These are phyloP conservation scores for Penicillium italicum DNA, from an alignment of 2,329 filamentous ascomycete species.

Conservation along the genomic window DNA sequence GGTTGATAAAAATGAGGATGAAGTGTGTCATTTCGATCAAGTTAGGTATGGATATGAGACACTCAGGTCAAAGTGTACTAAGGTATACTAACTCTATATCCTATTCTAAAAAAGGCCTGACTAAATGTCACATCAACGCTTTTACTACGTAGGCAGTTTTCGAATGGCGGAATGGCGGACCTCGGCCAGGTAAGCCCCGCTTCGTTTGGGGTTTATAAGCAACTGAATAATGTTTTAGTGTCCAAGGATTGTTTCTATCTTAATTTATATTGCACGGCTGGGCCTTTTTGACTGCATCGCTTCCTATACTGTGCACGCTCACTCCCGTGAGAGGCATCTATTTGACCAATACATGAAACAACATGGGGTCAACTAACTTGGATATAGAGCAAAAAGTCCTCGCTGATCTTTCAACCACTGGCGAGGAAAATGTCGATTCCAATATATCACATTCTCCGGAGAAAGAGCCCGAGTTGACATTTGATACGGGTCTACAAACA, in stretches of 20 bases:
- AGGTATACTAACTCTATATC: not conserved
- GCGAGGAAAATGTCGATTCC: conserved; percentile 13
- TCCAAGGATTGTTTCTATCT: too few relatives aligned
- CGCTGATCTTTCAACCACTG: conserved; percentile 4
- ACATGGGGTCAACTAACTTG: conserved; percentile 25
- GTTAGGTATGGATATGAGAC: too few relatives aligned
- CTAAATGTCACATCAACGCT: not conserved
- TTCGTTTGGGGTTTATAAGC: conserved; percentile 20
- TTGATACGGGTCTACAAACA: conserved; percentile 37
- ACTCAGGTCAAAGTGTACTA: not conserved
- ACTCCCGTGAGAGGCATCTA: not conserved
- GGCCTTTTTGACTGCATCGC: not conserved
- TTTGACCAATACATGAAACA: conserved; percentile 3
- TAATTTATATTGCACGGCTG: not conserved
- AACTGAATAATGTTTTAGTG: not conserved
- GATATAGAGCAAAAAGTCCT: conserved; percentile 26
- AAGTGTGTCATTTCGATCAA: not conserved
- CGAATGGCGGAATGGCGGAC: not conserved
- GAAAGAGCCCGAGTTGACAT: conserved; percentile 27
- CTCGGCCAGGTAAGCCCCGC: conserved; percentile 11
- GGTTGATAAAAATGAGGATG: not conserved
- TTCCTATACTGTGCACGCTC: not conserved
- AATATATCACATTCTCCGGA: conserved; percentile 12
- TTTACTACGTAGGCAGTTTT: not conserved
- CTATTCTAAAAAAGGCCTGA: not conserved